Evolutionary conservation across 768 basidiomycete genomes (phyloP).

Genomic region (Clavaria fumosa): DNA sequence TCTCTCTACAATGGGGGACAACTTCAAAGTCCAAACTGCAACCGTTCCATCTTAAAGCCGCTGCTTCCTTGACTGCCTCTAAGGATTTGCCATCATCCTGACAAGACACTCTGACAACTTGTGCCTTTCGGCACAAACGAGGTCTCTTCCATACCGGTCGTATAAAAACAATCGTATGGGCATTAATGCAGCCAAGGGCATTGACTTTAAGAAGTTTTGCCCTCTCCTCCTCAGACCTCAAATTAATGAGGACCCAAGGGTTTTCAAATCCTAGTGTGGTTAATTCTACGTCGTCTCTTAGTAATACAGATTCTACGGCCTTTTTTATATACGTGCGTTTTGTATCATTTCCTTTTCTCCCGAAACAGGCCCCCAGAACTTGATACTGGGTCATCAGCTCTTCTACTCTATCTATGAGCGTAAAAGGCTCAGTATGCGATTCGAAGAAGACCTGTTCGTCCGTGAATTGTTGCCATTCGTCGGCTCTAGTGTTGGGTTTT

Average conservation of each 20-base stretch:
- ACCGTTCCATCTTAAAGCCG: too few relatives aligned
- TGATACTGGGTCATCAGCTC: neutral
- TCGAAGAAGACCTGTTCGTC: neutral
- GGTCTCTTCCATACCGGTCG: too few relatives aligned
- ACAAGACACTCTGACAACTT: too few relatives aligned
- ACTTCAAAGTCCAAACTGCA: too few relatives aligned
- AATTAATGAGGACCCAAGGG: neutral
- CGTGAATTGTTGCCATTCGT: neutral
- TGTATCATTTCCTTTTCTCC: neutral
- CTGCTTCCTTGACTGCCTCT: too few relatives aligned
- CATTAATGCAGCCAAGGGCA: too few relatives aligned
- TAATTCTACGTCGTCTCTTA: neutral
- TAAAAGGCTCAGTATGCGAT: neutral
- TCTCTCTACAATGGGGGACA: too few relatives aligned
- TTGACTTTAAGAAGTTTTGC: neutral
- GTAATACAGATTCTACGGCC: neutral
- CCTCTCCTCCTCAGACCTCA: neutral
- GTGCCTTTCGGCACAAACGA: too few relatives aligned
- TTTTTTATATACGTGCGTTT: neutral
- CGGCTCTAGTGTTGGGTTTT: neutral
- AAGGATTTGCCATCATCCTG: too few relatives aligned
- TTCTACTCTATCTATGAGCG: neutral
- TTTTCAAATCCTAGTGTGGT: neutral
- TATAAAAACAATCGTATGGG: too few relatives aligned
- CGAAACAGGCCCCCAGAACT: neutral